Percentiles rank a stretch among this genome's conserved stretches.
Evolutionary conservation across 768 basidiomycete genomes (phyloP).

Genomic region (Phaeolepiota aurea): DNA sequence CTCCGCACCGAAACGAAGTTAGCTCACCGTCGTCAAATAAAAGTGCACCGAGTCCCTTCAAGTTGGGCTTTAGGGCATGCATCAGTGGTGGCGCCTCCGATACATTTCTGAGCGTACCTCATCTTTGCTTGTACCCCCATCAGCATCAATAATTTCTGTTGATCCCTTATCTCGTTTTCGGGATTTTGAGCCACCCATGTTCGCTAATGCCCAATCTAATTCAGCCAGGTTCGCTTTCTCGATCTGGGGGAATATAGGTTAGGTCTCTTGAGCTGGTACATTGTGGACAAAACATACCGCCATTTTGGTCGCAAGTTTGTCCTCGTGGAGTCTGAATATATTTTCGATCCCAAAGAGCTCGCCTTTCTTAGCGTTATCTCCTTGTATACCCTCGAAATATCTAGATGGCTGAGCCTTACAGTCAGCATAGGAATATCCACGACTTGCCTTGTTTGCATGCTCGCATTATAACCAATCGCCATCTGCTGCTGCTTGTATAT

Average conservation of each 20-base stretch:
- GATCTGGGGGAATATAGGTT: constrained; percentile 41
- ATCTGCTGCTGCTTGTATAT: constrained; percentile 93
- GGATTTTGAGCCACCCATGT: constrained; percentile 40
- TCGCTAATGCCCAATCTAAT: constrained; percentile 73
- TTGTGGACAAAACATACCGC: constrained; percentile 50
- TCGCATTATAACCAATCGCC: constrained; percentile 83
- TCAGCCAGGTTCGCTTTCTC: constrained; percentile 68
- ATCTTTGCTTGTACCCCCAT: constrained; percentile 36
- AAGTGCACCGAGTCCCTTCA: constrained; percentile 56
- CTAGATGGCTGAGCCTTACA: constrained; percentile 21
- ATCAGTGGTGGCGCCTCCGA: not conserved
- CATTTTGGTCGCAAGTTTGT: constrained; percentile 62
- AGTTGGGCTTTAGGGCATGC: constrained; percentile 28
- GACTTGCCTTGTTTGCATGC: constrained; percentile 66
- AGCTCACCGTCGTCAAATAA: constrained; percentile 61
- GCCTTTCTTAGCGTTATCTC: constrained; percentile 63
- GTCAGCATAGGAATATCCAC: not conserved
- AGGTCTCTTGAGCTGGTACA: not conserved
- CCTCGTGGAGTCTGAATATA: constrained; percentile 73
- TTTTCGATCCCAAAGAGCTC: constrained; percentile 84
- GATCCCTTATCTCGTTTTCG: constrained; percentile 21
- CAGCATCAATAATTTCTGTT: constrained; percentile 36
- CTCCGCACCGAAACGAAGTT: not conserved
- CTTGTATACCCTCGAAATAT: constrained; percentile 79
- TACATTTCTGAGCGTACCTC: constrained; percentile 14